These are phyloP conservation scores for Fonsecaea nubica DNA, from an alignment of 2,329 filamentous ascomycete species.

Conservation along the genomic window DNA sequence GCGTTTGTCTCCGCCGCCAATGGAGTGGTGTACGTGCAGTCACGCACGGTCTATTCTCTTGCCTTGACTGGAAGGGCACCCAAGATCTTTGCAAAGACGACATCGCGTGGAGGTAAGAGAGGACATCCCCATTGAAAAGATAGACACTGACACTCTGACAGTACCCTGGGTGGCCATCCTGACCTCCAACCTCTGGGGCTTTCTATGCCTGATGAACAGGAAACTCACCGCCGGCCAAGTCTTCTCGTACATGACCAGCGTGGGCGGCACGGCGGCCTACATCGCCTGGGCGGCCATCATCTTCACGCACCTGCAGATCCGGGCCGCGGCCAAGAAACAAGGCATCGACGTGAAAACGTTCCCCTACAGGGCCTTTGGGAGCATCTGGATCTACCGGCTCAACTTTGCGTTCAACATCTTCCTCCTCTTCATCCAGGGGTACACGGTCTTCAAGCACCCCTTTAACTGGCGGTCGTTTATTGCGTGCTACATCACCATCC, in stretches of 20 bases:
- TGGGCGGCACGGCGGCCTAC: slow-evolving; percentile 56
- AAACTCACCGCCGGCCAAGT: slow-evolving; percentile 43
- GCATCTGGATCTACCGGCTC: slow-evolving; percentile 77
- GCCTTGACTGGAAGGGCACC: slow-evolving; percentile 60
- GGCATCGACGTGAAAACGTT: slow-evolving; percentile 76
- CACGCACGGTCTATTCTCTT: slow-evolving; percentile 58
- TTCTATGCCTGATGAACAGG: slow-evolving; percentile 49
- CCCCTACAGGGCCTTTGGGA: slow-evolving; percentile 79
- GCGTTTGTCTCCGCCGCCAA: slow-evolving; percentile 75
- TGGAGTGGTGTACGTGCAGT: slow-evolving; percentile 65
- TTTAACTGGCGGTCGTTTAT: slow-evolving; percentile 23
- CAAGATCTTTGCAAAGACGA: slow-evolving; percentile 58
- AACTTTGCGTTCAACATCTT: slow-evolving; percentile 77
- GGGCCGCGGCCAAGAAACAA: slow-evolving; percentile 71
- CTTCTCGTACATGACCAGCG: slow-evolving; percentile 57
- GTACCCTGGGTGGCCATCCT: slow-evolving; percentile 66
- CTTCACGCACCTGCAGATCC: slow-evolving; percentile 79
- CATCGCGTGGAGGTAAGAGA: slow-evolving; percentile 49
- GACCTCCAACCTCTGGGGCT: slow-evolving; percentile 57
- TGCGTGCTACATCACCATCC: slow-evolving; percentile 25
- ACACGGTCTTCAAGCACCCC: slow-evolving; percentile 63
- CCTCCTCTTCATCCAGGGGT: slow-evolving; percentile 84
- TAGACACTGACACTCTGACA: background rate
- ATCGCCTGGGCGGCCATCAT: slow-evolving; percentile 56
- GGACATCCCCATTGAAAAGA: background rate